Conservation (phyloP, 306 rosid species). For the Casuarina cunninghamiana region DNA sequence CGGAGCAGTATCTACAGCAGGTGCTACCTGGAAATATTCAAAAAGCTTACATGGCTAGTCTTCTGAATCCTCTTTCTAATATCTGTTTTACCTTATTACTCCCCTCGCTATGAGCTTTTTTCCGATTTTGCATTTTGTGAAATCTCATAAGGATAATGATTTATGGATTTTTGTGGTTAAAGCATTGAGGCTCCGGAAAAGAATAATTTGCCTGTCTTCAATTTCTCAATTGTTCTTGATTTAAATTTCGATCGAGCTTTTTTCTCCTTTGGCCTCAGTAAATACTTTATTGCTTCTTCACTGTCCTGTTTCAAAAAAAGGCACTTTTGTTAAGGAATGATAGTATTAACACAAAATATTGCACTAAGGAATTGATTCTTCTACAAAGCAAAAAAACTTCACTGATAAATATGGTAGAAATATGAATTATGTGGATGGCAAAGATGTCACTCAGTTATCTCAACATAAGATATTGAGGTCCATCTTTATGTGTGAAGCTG, state of each 20-base stretch:
- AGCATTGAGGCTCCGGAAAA: background rate
- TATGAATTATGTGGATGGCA: too few relatives aligned
- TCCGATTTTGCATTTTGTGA: background rate
- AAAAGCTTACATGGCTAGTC: conserved; percentile 72
- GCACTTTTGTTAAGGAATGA: background rate
- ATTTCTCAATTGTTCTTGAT: too few relatives aligned
- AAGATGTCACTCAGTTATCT: too few relatives aligned
- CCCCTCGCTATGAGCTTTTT: conserved; percentile 1
- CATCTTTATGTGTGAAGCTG: too few relatives aligned
- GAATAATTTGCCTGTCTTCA: background rate
- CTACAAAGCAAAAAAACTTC: too few relatives aligned
- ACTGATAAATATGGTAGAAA: too few relatives aligned
- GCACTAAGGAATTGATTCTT: too few relatives aligned
- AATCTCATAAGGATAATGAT: background rate
- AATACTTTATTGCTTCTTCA: background rate
- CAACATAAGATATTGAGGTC: too few relatives aligned
- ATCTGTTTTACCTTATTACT: conserved; percentile 3
- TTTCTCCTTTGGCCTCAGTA: background rate
- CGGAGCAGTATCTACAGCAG: conserved; percentile 79
- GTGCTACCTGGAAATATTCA: conserved; percentile 76
- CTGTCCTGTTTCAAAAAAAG: background rate
- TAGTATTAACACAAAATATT: background rate
- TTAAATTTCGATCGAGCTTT: too few relatives aligned
- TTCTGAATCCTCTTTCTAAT: conserved; percentile 12
- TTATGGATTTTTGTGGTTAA: background rate